Evolutionary conservation across 2,329 filamentous ascomycete species (phyloP).

Genomic region (Anthostomella pinea): DNA sequence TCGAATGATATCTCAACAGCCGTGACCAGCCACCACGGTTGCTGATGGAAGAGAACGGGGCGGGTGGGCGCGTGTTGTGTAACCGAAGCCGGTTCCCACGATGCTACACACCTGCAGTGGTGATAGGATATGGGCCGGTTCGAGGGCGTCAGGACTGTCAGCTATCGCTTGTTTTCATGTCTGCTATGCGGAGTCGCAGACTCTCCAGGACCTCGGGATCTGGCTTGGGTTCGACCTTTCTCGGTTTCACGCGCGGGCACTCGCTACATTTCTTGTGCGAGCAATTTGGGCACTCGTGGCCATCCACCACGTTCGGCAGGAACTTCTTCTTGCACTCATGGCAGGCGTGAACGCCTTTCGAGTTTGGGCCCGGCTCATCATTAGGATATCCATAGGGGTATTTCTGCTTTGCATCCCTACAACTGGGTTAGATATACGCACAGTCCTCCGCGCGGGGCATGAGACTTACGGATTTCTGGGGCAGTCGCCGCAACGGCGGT

Average conservation of each 20-base stretch:
- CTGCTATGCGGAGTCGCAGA: slow-evolving; percentile 41
- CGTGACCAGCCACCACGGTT: slow-evolving; percentile 6
- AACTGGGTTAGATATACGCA: slow-evolving; percentile 14
- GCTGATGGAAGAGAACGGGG: too few relatives aligned
- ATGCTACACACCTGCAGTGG: slow-evolving; percentile 2
- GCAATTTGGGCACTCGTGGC: slow-evolving; percentile 58
- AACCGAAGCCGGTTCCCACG: too few relatives aligned
- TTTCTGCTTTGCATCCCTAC: slow-evolving; percentile 63
- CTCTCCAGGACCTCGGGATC: slow-evolving; percentile 59
- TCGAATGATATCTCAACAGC: slow-evolving; percentile 5
- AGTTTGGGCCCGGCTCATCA: slow-evolving; percentile 54
- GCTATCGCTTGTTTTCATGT: slow-evolving; percentile 7
- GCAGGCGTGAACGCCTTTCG: slow-evolving; percentile 56
- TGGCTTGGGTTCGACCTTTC: slow-evolving; percentile 58
- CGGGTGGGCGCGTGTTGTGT: too few relatives aligned
- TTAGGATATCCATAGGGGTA: slow-evolving; percentile 70
- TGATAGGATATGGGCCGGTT: slow-evolving; percentile 2
- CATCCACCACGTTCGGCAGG: slow-evolving; percentile 47
- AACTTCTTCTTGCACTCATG: slow-evolving; percentile 61
- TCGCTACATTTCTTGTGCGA: slow-evolving; percentile 56
- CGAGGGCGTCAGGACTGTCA: slow-evolving; percentile 3
- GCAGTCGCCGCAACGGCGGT: slow-evolving; percentile 76
- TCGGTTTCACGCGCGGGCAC: slow-evolving; percentile 57
- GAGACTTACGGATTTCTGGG: slow-evolving; percentile 72
- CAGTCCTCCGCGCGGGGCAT: neutral